Conservation (phyloP, 192 early-diverging fungal species). For the Coemansia sp. region DNA sequence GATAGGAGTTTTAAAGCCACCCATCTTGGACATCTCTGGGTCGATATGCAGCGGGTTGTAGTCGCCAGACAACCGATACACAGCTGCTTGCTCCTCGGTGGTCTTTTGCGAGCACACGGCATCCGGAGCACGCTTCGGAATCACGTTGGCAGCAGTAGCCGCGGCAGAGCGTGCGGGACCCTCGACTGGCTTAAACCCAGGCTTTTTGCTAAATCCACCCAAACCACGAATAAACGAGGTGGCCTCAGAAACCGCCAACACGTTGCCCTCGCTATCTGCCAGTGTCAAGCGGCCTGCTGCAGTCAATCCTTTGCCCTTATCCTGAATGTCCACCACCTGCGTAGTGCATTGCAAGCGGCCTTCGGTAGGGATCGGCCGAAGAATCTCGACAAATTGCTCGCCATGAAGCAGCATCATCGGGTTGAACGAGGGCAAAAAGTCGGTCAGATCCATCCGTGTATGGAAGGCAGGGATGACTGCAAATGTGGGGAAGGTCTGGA, state of each 20-base stretch:
- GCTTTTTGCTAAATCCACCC: slow-evolving; percentile 85
- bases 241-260: slow-evolving; percentile 82
- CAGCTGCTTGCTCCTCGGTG: slow-evolving; percentile 83
- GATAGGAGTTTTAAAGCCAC: slow-evolving; percentile 95
- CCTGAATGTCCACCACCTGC: slow-evolving; percentile 87
- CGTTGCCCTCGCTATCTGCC: slow-evolving; percentile 69
- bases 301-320: slow-evolving; percentile 94
- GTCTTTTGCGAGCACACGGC: slow-evolving; percentile 83
- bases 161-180: slow-evolving; percentile 62
- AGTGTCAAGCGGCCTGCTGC: slow-evolving; percentile 80
- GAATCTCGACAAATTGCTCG: slow-evolving; percentile 92
- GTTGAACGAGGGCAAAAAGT: slow-evolving; percentile 68
- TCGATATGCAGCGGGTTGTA: slow-evolving; percentile 98
- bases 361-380: slow-evolving; percentile 81
- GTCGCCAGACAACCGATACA: slow-evolving; percentile 96
- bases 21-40: slow-evolving; percentile 87
- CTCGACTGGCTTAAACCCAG: slow-evolving; percentile 45
- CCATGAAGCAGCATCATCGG: slow-evolving; percentile 98
- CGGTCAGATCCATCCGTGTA: slow-evolving; percentile 59
- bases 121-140: slow-evolving; percentile 85
- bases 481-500: slow-evolving; percentile 87
- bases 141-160: slow-evolving; percentile 73
- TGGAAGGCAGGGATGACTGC: slow-evolving; percentile 84
- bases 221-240: slow-evolving; percentile 92
- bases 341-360: slow-evolving; percentile 75